Percentiles rank a stretch among this genome's conserved stretches.
Conservation (phyloP, 1,284 basidiomycete species). For the Cystobasidiaceae sp. region DNA sequence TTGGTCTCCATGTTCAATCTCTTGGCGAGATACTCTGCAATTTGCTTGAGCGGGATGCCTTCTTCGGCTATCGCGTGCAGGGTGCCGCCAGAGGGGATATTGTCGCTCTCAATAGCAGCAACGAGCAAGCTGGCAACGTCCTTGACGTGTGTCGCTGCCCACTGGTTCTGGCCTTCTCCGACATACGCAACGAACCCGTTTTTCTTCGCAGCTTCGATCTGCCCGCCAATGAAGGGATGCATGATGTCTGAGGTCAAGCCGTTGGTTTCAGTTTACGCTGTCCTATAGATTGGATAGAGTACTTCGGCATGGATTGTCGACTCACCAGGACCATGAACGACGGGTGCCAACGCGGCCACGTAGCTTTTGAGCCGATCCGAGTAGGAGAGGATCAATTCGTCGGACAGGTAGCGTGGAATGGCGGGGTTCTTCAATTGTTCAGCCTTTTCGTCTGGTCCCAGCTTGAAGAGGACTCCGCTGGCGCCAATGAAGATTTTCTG, state of each 20-base stretch:
- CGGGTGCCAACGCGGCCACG: neutral
- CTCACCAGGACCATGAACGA: neutral
- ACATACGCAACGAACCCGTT: slow-evolving; percentile 35
- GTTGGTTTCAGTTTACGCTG: no score
- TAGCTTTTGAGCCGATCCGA: neutral
- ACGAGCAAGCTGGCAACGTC: slow-evolving; percentile 40
- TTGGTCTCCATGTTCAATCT: slow-evolving; percentile 31
- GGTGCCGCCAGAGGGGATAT: slow-evolving; percentile 23
- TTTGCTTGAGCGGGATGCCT: slow-evolving; percentile 30
- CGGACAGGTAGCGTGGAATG: neutral
- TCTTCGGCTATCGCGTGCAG: slow-evolving; percentile 38
- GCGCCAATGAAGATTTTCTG: neutral
- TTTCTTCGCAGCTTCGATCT: slow-evolving; percentile 31
- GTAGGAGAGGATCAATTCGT: neutral
- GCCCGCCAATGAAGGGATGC: slow-evolving; percentile 32
- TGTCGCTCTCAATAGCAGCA: slow-evolving; percentile 38
- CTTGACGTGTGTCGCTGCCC: slow-evolving; percentile 36
- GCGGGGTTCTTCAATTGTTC: neutral
- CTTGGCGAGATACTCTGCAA: slow-evolving; percentile 36
- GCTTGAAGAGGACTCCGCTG: neutral
- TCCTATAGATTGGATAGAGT: no score
- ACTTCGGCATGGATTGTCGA: no score
- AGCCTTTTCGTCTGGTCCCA: neutral
- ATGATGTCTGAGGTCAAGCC: no score
- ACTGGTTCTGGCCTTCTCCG: slow-evolving; percentile 31